Base-by-base conservation (phyloP, 257 asterid genomes). In the Solanum megistacrolobum region DNA sequence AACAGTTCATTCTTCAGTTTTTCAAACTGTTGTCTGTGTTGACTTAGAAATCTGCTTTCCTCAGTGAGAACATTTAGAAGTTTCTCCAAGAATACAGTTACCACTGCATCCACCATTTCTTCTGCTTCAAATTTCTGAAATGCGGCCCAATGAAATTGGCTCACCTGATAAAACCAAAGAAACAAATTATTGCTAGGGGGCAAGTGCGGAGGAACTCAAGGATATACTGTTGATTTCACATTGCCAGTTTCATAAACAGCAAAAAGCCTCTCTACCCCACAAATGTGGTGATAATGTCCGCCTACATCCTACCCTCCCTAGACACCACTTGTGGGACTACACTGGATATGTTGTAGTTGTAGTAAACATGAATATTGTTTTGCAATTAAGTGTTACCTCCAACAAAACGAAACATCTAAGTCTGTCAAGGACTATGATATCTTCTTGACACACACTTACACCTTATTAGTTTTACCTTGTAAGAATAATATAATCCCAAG, bases 101-200 rank as follows among this genome's bases (percentile, higher is more conserved):
- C 92, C 25, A 90, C 83, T 25, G 92, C 92, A 41, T 88, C 92
- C 78, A 90, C 92, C 92, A 90, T 90, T 68, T 84, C 83, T 31
- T 81, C 85, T 29, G 29, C 68, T 46, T 46, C 85, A 46, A 48
- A 81, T 46, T 46, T 81, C 69, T 81, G 85, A 81, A 81, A 46
- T 81, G 68, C 29, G 32, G 27, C 68, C 6, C 66, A 81, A 48
- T 31, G 85, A 46, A 81, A 81, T 43, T 29, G 68, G 11, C 36
- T 81, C 85, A 10, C 29, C 69, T 46, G 36, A 81, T 81, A 46
- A 23, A 46, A 79, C 85, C 66, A 79, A 46, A 81, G 7, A 31
- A 81, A 16, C 85, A 46, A 1, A 81, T 46, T 20, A 46, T 46
- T 31, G 69, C 20, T 29, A 29, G 5, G 35, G n/a, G 55, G 76